Conservation (phyloP, 2,329 filamentous ascomycete genomes). For the Hortaea werneckii region DNA sequence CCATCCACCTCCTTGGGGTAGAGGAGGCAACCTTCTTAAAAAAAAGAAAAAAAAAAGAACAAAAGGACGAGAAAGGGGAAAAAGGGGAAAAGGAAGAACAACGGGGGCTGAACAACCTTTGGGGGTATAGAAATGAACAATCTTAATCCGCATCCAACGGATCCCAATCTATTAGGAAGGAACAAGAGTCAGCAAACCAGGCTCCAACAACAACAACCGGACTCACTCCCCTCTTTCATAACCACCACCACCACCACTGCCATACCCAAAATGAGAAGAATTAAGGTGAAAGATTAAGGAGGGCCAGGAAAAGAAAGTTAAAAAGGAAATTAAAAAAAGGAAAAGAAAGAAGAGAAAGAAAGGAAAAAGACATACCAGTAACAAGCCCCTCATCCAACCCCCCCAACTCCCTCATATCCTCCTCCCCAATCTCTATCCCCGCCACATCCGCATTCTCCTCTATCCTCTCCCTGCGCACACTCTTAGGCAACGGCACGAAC, state of each 20-base stretch:
- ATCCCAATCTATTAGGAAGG: conserved; percentile 22
- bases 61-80: too few species aligned
- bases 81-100: too few species aligned
- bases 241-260: too few species aligned
- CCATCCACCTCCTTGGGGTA: too few species aligned
- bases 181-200: conserved; percentile 4
- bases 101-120: too few species aligned
- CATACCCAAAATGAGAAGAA: too few species aligned
- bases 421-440: conserved; percentile 49
- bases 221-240: background rate
- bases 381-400: conserved; percentile 61
- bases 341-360: background rate
- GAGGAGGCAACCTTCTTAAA: too few species aligned
- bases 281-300: too few species aligned
- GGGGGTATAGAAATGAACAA: background rate
- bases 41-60: too few species aligned
- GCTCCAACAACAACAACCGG: background rate
- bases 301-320: background rate
- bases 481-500: conserved; percentile 66
- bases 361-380: conserved; percentile 40
- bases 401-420: conserved; percentile 55
- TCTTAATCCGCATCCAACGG: conserved; percentile 19
- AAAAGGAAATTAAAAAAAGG: background rate
- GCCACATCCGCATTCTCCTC: conserved; percentile 54
- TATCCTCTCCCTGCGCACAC: conserved; percentile 51